phyloP scores from a whole-genome alignment of 352 stramenopile species.

The Pythium guiyangense region DNA sequence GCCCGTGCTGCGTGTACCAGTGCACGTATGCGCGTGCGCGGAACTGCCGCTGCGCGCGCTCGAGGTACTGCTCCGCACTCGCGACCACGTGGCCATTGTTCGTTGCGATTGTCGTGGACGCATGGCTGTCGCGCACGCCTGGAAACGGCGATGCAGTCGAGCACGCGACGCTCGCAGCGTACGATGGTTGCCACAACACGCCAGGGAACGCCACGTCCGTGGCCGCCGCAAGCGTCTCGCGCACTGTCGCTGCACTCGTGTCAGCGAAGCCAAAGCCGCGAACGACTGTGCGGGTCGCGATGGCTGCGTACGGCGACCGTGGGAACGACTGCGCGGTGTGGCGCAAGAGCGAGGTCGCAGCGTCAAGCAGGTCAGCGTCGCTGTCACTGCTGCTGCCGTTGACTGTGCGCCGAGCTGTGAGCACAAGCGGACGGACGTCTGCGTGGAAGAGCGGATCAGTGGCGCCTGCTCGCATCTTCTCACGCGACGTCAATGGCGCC shows the following conservation, averaged over 20 bases:
- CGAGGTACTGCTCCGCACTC: constrained; percentile 26
- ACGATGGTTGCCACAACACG: constrained; percentile 11
- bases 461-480: background rate
- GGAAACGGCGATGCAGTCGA: constrained; percentile 19
- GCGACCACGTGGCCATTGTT: constrained; percentile 27
- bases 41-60: constrained; percentile 30
- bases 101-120: constrained; percentile 18
- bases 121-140: constrained; percentile 3
- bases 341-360: constrained; percentile 8
- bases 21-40: constrained; percentile 30
- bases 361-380: background rate
- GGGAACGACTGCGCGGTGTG: constrained; percentile 15
- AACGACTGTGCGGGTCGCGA: constrained; percentile 6
- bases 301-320: background rate
- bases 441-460: constrained; percentile 11
- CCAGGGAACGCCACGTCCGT: constrained; percentile 7
- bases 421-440: constrained; percentile 1
- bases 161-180: background rate
- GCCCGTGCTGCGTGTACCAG: constrained; percentile 39
- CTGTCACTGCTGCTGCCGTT: too few relatives aligned
- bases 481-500: background rate
- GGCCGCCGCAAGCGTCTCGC: background rate
- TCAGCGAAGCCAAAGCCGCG: too few relatives aligned
- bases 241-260: too few relatives aligned
- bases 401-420: background rate